These are phyloP conservation scores for Alternaria sp. DNA, from an alignment of 2,329 filamentous ascomycete species.

Conservation along the genomic window DNA sequence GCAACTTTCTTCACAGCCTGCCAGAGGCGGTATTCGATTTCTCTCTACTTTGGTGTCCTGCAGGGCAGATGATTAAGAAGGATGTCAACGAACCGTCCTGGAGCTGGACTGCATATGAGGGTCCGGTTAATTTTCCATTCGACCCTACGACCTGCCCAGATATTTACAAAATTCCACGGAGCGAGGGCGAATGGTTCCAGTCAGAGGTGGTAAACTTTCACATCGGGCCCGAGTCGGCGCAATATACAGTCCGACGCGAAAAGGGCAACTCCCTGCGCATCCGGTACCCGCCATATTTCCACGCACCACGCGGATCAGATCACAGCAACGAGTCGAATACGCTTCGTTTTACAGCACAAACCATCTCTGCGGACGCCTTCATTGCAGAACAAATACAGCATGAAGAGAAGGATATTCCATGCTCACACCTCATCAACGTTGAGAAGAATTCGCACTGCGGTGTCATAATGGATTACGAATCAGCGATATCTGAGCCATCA, in stretches of 20 bases:
- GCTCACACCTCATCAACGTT: constrained; percentile 35
- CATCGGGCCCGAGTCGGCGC: constrained; percentile 30
- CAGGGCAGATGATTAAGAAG: constrained; percentile 23
- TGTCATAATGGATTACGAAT: constrained; percentile 43
- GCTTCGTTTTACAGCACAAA: constrained; percentile 36
- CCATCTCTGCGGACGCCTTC: constrained; percentile 39
- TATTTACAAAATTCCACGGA: constrained; percentile 26
- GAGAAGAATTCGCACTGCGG: constrained; percentile 33
- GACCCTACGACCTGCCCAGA: constrained; percentile 46
- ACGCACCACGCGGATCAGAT: constrained; percentile 32
- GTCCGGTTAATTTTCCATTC: constrained; percentile 44
- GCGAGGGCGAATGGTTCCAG: constrained; percentile 36
- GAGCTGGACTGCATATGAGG: constrained; percentile 44
- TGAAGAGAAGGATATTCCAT: constrained; percentile 30
- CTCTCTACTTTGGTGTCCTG: constrained; percentile 46
- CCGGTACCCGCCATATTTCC: constrained; percentile 38
- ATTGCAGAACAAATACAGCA: constrained; percentile 35
- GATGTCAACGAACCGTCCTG: constrained; percentile 37
- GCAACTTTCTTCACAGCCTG: constrained; percentile 40
- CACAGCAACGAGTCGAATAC: constrained; percentile 29
- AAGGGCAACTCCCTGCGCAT: constrained; percentile 33
- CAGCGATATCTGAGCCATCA: constrained; percentile 26
- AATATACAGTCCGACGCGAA: constrained; percentile 41
- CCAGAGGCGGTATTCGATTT: constrained; percentile 46
- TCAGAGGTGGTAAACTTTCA: constrained; percentile 41